Evolutionary conservation across 2,329 filamentous ascomycete genomes (phyloP), one percentile per base, ranked within the genome.

Genomic region (Aspergillus transmontanensis): DNA sequence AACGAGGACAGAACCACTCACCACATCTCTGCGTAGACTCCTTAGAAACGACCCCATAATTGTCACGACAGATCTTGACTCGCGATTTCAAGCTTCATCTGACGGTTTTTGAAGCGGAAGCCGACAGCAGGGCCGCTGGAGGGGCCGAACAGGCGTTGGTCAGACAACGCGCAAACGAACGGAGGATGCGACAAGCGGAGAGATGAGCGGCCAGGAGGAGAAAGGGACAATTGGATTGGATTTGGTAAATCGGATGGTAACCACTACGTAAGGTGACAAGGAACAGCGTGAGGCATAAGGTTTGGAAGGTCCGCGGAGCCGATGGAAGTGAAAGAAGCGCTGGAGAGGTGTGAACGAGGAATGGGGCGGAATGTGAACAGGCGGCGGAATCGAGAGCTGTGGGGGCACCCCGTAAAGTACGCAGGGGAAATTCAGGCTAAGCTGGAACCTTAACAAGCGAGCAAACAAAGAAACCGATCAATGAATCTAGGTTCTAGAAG

Each of bases 11-110:
- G n/a, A 56, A 64, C 66, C 73, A 78, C 67, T 64, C 61, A 69
- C 78, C 69, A 73, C 73, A 76, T 77, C 77, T 70, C 71, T 71
- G 68, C 76, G 76, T 58, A 78, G 72, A 68, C 74, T 77, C 65
- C 70, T 78, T 61, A 78, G 72, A 67, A 80, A 80, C 58, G 78
- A 75, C 69, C 76, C 73, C 78, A 80, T 81, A 54, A 69, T 78
- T 68, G 66, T 71, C 63, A 70, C 66, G 66, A 62, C 61, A 65
- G 68, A 59, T 64, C 55, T 65, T 68, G 43, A 60, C 57, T 58
- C 66, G 64, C 64, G 61, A 69, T 64, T 68, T 66, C 64, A 68
- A 67, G 63, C 68, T 61, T 75, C 75, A 75, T 75, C 69, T 70
- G 69, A 69, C 60, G 63, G 60, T 62, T 58, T 61, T 61, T 51